Percentiles rank a stretch among this genome's conserved stretches.
Evolutionary conservation across 2,329 filamentous ascomycete species (phyloP).

Genomic region (Eutypa lata): DNA sequence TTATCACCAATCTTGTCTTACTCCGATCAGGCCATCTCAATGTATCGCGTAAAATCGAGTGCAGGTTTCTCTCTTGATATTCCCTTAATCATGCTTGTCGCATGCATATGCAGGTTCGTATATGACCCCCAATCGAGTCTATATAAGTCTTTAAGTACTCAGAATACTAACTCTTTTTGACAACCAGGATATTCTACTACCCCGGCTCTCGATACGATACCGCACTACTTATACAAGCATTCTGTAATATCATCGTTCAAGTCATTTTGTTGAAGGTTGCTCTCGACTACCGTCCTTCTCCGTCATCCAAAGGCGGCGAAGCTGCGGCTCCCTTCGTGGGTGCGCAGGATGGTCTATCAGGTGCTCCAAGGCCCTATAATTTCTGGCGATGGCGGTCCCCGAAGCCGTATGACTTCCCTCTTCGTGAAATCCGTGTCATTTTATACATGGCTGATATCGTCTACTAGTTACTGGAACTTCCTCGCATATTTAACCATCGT

Average conservation of each 20-base stretch:
- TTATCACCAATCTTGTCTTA: constrained; percentile 63
- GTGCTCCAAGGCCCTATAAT: constrained; percentile 61
- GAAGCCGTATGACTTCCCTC: constrained; percentile 52
- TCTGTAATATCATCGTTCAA: constrained; percentile 65
- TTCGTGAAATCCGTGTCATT: neutral
- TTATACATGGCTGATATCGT: constrained; percentile 18
- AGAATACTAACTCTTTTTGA: constrained; percentile 6
- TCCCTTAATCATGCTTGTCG: constrained; percentile 69
- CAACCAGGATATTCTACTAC: constrained; percentile 64
- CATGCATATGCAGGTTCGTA: constrained; percentile 60
- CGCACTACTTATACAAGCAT: constrained; percentile 61
- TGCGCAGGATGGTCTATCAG: constrained; percentile 36
- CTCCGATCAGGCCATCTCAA: constrained; percentile 62
- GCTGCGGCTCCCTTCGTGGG: constrained; percentile 61
- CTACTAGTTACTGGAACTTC: constrained; percentile 71
- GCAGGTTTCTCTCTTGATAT: constrained; percentile 70
- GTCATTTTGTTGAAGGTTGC: constrained; percentile 63
- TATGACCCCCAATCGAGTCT: neutral
- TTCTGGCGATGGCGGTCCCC: constrained; percentile 81
- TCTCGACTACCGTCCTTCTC: constrained; percentile 62
- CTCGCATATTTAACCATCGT: constrained; percentile 63
- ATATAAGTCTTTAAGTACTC: neutral
- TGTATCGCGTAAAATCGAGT: constrained; percentile 62
- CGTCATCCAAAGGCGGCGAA: constrained; percentile 59
- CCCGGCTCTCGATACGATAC: constrained; percentile 63